phyloP scores from a whole-genome alignment of 257 asterid genomes.

The Solanum gracilifrons region DNA sequence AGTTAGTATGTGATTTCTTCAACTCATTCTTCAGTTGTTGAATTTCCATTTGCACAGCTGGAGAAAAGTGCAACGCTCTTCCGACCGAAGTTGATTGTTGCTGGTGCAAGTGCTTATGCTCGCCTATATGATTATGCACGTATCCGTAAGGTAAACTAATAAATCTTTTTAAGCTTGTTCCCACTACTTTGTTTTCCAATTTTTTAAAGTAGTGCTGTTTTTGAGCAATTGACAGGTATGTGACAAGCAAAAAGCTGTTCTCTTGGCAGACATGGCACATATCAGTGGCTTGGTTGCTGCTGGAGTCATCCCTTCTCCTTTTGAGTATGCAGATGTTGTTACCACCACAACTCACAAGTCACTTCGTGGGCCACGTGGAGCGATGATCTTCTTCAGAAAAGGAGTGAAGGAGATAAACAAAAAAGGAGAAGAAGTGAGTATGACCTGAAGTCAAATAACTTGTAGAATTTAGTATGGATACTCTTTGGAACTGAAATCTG shows the following conservation, averaged over 20 bases:
- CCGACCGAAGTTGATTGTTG: constrained; percentile 90
- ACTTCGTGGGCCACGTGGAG: constrained; percentile 96
- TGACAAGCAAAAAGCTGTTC: constrained; percentile 75
- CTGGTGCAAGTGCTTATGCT: constrained; percentile 99
- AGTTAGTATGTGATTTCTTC: neutral
- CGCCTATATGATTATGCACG: constrained; percentile 86
- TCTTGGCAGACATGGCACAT: constrained; percentile 99
- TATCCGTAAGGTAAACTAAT: constrained; percentile 60
- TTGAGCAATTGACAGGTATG: constrained; percentile 54
- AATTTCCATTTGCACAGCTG: constrained; percentile 31
- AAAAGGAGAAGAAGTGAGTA: constrained; percentile 85
- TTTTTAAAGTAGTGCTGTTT: neutral
- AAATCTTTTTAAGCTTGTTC: neutral
- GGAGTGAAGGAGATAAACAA: constrained; percentile 84
- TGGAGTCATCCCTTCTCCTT: constrained; percentile 96
- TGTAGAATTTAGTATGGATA: neutral
- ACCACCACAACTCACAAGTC: constrained; percentile 98
- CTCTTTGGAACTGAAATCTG: neutral
- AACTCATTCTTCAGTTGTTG: neutral
- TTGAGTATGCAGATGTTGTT: constrained; percentile 89
- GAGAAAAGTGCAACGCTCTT: constrained; percentile 89
- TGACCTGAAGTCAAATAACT: neutral
- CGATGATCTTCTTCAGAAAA: constrained; percentile 91
- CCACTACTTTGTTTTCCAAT: neutral
- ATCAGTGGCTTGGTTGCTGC: constrained; percentile 98